phyloP scores from a whole-genome alignment of 495 filamentous ascomycete genomes.

The Aspergillus nidulans region DNA sequence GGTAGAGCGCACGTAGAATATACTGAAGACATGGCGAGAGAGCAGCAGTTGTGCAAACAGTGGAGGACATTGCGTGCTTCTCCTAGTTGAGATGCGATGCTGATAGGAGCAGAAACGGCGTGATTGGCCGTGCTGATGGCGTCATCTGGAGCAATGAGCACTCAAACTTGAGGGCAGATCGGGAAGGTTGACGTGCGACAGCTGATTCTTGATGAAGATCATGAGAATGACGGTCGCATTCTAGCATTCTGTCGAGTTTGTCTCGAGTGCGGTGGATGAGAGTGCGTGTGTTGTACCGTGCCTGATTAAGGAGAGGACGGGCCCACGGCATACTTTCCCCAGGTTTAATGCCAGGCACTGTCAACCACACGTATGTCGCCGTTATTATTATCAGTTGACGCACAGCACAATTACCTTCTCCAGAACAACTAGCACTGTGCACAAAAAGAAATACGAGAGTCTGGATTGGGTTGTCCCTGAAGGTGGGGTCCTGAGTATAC shows the following conservation, averaged over 20 bases:
- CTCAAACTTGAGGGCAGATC: not conserved
- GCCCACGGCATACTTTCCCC: too few relatives aligned
- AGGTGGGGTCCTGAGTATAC: constrained; percentile 1
- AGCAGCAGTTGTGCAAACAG: constrained; percentile 11
- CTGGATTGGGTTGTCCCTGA: not conserved
- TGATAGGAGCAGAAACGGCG: constrained; percentile 12
- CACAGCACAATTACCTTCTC: too few relatives aligned
- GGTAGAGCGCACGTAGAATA: constrained; percentile 1
- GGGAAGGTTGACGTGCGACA: not conserved
- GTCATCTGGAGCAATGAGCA: constrained; percentile 3
- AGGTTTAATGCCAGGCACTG: too few relatives aligned
- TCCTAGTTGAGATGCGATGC: not conserved
- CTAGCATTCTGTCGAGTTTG: too few relatives aligned
- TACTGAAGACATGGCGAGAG: not conserved
- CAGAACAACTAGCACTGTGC: too few relatives aligned
- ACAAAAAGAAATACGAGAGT: not conserved
- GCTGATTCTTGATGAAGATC: not conserved
- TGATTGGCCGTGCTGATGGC: constrained; percentile 11
- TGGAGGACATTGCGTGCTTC: constrained; percentile 24
- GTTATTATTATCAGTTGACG: too few relatives aligned
- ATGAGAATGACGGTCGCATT: not conserved
- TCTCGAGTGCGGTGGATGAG: too few relatives aligned
- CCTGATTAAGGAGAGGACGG: too few relatives aligned
- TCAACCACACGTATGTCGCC: too few relatives aligned
- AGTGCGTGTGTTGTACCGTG: too few relatives aligned